These are phyloP conservation scores for Edaphochlamys debaryana DNA, from an alignment of 139 green algal genomes.

Conservation along the genomic window DNA sequence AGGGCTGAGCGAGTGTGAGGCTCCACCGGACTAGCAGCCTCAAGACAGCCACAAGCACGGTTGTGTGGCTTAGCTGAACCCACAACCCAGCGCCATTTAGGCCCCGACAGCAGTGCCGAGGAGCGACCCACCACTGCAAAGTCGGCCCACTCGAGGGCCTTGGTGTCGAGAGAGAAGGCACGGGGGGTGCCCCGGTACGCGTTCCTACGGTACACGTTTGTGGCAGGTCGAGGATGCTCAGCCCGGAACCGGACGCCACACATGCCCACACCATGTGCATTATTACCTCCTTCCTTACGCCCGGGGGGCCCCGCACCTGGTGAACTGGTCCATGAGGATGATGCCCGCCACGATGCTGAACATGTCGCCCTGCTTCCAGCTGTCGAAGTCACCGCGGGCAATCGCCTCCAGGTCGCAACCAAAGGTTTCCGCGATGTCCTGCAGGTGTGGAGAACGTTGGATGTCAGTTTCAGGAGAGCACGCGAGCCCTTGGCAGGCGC, in stretches of 20 bases:
- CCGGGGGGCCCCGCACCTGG: slow-evolving; percentile 12
- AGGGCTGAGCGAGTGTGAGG: background rate
- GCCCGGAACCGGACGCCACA: background rate
- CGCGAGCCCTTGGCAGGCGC: no score
- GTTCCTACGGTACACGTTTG: slow-evolving; percentile 46
- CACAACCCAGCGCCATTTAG: no score
- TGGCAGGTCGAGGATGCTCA: no score
- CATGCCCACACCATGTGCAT: background rate
- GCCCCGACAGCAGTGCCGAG: no score
- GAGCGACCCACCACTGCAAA: slow-evolving; percentile 5
- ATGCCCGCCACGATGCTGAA: slow-evolving; percentile 52
- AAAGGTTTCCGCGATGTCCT: slow-evolving; percentile 54
- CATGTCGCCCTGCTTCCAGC: slow-evolving; percentile 22
- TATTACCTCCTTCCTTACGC: no score
- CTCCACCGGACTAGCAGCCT: no score
- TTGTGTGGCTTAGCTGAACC: no score
- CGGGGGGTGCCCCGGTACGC: slow-evolving; percentile 45
- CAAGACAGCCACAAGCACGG: no score
- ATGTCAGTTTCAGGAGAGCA: background rate
- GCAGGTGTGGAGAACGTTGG: background rate
- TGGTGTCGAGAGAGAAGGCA: slow-evolving; percentile 57
- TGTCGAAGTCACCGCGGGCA: slow-evolving; percentile 35
- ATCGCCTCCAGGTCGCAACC: slow-evolving; percentile 29
- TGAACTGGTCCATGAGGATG: slow-evolving; percentile 70
- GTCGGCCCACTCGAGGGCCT: slow-evolving; percentile 51